Evolutionary conservation across 352 stramenopile species (phyloP).

Genomic region (Peronospora tabacina): DNA sequence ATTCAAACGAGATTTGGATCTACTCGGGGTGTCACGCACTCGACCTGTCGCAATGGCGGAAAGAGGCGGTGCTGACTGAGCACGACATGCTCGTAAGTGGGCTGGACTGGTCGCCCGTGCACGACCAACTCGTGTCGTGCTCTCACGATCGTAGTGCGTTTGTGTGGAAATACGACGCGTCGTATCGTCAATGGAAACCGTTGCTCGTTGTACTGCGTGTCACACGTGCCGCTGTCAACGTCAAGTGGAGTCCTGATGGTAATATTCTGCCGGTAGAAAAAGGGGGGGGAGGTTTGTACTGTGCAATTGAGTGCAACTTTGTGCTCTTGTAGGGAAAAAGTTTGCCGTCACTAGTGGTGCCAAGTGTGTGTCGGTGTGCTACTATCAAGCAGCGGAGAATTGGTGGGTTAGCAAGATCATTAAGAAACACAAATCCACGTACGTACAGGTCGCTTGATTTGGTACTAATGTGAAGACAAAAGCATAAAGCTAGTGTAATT

Average conservation of each 20-base stretch:
- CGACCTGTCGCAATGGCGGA: constrained; percentile 78
- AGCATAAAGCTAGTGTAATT: not conserved
- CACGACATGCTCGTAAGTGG: constrained; percentile 91
- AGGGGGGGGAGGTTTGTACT: not conserved
- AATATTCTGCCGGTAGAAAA: not conserved
- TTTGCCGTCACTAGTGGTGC: constrained; percentile 90
- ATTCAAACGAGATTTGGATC: constrained; percentile 91
- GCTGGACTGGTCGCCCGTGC: constrained; percentile 89
- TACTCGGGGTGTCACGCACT: constrained; percentile 74
- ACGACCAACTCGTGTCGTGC: constrained; percentile 92
- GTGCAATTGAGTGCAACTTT: constrained; percentile 4
- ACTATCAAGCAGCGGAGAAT: constrained; percentile 88
- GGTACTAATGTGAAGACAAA: not conserved
- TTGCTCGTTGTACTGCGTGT: constrained; percentile 89
- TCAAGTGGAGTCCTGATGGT: constrained; percentile 92
- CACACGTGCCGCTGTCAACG: constrained; percentile 85
- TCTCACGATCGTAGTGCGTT: constrained; percentile 93
- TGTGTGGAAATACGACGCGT: constrained; percentile 88
- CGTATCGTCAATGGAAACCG: constrained; percentile 88
- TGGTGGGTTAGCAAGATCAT: constrained; percentile 96
- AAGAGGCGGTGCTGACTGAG: constrained; percentile 79
- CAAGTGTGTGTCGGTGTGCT: constrained; percentile 92
- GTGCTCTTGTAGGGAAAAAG: constrained; percentile 60
- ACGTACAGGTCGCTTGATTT: constrained; percentile 33
- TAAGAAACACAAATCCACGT: constrained; percentile 95